These are phyloP conservation scores for Bromus sterilis DNA, from an alignment of 176 grass and related monocot species.

Conservation along the genomic window DNA sequence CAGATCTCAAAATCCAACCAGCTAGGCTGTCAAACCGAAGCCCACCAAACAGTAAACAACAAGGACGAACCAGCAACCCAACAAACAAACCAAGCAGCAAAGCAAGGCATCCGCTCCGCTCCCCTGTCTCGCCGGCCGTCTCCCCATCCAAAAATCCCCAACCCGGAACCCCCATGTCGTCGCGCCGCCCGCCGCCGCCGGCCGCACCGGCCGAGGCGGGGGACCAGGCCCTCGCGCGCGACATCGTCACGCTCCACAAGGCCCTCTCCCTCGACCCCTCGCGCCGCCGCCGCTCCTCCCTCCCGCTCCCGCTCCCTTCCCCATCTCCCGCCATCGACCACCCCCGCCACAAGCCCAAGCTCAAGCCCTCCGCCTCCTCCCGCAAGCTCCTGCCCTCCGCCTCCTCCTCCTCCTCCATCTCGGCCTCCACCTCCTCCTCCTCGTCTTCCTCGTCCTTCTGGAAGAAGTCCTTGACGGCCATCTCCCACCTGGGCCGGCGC, in stretches of 20 bases:
- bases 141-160: neutral
- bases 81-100: neutral
- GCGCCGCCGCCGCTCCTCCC: constrained; percentile 50
- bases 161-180: constrained; percentile 39
- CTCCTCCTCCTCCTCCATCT: neutral
- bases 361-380: constrained; percentile 24
- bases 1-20: constrained; percentile 21
- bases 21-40: neutral
- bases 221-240: constrained; percentile 60
- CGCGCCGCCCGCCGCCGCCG: constrained; percentile 22
- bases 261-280: constrained; percentile 71
- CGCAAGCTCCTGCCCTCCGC: constrained; percentile 35
- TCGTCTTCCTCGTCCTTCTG: constrained; percentile 40
- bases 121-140: neutral
- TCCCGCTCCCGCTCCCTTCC: constrained; percentile 30
- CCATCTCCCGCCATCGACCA: constrained; percentile 11
- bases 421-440: neutral
- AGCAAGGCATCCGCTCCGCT: constrained; percentile 37
- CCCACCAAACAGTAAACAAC: neutral
- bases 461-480: constrained; percentile 67
- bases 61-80: neutral
- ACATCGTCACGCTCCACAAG: constrained; percentile 84
- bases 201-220: constrained; percentile 28
- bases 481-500: constrained; percentile 80
- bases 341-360: constrained; percentile 11